Evolutionary conservation across 148 eudicot species (phyloP).

Genomic region (Chenopodium formosanum): DNA sequence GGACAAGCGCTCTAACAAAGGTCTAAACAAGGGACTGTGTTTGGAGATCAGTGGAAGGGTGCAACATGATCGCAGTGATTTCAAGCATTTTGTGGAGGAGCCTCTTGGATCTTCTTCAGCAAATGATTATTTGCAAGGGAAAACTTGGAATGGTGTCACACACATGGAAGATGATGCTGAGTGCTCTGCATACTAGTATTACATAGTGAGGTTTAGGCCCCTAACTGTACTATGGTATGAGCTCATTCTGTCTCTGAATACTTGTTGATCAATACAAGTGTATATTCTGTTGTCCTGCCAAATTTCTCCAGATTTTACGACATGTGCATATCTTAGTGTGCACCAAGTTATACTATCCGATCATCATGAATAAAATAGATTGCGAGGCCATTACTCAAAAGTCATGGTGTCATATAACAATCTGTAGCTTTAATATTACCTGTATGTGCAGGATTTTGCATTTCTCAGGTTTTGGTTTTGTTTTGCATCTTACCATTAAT

Average conservation of each 20-base stretch:
- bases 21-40: conserved; percentile 64
- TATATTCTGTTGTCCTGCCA: background rate
- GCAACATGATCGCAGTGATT: conserved; percentile 59
- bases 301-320: background rate
- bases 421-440: background rate
- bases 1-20: conserved; percentile 42
- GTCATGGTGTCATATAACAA: background rate
- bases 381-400: too few species aligned
- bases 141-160: conserved; percentile 34
- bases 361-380: background rate
- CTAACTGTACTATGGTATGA: background rate
- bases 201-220: background rate
- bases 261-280: background rate
- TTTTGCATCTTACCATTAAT: background rate
- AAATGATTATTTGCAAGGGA: conserved; percentile 15
- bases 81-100: conserved; percentile 32
- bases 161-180: conserved; percentile 34
- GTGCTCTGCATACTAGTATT: conserved; percentile 35
- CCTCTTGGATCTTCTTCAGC: conserved; percentile 28
- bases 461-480: background rate
- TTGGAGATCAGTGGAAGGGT: conserved; percentile 97
- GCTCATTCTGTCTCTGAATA: background rate
- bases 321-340: background rate
- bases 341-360: background rate
- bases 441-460: background rate